phyloP scores from a whole-genome alignment of 1,284 basidiomycete genomes.

The Puccinia horiana region DNA sequence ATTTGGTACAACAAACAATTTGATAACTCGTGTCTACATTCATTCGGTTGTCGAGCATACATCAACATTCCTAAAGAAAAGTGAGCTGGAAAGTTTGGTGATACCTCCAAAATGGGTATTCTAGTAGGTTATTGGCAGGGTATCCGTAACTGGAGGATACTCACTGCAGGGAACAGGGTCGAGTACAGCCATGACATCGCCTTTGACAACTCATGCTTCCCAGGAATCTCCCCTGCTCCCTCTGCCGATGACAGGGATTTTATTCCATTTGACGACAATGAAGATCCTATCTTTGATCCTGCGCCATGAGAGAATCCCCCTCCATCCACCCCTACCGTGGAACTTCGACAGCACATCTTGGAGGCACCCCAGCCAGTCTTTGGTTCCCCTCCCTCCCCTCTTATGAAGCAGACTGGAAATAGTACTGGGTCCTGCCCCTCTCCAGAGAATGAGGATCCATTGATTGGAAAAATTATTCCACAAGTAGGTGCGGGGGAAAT shows the following conservation, averaged over 20 bases:
- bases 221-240: neutral
- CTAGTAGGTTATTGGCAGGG: neutral
- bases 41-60: too few species aligned
- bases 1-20: neutral
- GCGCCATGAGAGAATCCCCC: neutral
- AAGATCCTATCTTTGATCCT: neutral
- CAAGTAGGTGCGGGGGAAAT: too few species aligned
- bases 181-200: too few species aligned
- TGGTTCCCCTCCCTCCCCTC: too few species aligned
- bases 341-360: neutral
- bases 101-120: too few species aligned
- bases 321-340: neutral
- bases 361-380: neutral
- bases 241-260: neutral
- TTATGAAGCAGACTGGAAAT: too few species aligned
- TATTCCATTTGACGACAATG: neutral
- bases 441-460: too few species aligned
- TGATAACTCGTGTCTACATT: neutral
- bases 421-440: too few species aligned
- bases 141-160: conserved; percentile 5
- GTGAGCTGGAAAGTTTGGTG: neutral
- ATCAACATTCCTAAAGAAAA: conserved; percentile 11
- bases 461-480: too few species aligned
- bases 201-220: neutral
- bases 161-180: neutral